Evolutionary conservation across 192 early-diverging fungal species (phyloP).

Genomic region (Geranomyces variabilis): DNA sequence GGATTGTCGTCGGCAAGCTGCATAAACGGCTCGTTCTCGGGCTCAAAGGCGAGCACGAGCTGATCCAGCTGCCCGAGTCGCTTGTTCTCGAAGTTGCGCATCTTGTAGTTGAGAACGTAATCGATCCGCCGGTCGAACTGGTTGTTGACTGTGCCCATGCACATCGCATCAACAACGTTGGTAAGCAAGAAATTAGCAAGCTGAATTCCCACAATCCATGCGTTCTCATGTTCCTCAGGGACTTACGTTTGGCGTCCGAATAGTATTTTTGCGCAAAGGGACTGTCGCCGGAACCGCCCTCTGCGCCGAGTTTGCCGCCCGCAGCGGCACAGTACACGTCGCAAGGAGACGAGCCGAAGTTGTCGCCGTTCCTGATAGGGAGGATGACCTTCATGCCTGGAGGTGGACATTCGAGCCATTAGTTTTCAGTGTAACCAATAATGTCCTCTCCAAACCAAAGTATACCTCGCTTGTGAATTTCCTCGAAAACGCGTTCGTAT

Average conservation of each 20-base stretch:
- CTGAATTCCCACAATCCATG: too few relatives aligned
- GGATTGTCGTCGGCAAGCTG: not conserved
- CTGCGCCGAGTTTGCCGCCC: not conserved
- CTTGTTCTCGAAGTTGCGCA: not conserved
- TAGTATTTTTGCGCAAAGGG: too few relatives aligned
- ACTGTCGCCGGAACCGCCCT: too few relatives aligned
- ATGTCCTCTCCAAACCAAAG: too few relatives aligned
- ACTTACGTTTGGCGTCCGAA: too few relatives aligned
- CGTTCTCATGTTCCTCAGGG: too few relatives aligned
- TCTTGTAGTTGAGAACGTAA: not conserved
- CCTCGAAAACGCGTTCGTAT: not conserved
- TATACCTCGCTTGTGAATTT: conserved; percentile 8
- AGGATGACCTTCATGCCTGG: conserved; percentile 5
- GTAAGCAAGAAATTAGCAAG: too few relatives aligned
- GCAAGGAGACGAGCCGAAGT: not conserved
- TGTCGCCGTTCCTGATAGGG: not conserved
- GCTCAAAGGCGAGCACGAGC: not conserved
- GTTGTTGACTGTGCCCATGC: not conserved
- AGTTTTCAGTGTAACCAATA: too few relatives aligned
- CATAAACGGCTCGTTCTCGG: conserved; percentile 14
- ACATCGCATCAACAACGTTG: not conserved
- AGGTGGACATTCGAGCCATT: too few relatives aligned
- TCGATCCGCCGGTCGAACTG: not conserved
- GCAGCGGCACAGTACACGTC: not conserved
- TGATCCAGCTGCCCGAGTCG: too few relatives aligned